Percentiles rank a stretch among this genome's conserved stretches.
These are phyloP conservation scores for Cornus florida DNA, from an alignment of 148 eudicot genomes.

Conservation along the genomic window DNA sequence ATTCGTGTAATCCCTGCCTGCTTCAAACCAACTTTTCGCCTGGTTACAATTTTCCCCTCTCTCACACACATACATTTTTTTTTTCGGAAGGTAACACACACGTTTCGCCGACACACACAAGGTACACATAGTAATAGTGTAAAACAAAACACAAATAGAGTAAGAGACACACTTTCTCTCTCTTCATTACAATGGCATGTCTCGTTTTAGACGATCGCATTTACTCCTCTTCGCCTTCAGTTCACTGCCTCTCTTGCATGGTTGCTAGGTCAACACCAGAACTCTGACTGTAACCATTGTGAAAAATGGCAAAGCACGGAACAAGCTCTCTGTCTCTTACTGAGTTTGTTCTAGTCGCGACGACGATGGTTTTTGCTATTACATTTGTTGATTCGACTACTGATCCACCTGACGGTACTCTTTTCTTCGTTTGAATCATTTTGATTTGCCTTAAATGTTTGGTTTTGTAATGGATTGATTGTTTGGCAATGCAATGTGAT, in stretches of 20 bases:
- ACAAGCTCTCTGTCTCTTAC: not conserved
- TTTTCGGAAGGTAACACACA: no score
- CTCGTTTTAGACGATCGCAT: constrained; percentile 11
- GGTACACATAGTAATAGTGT: no score
- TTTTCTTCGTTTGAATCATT: not conserved
- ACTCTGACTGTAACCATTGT: not conserved
- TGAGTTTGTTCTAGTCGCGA: constrained; percentile 25
- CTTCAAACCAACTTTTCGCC: not conserved
- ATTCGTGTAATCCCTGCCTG: not conserved
- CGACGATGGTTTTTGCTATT: constrained; percentile 20
- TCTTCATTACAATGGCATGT: constrained; percentile 30
- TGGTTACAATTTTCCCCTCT: not conserved
- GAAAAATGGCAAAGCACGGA: constrained; percentile 17
- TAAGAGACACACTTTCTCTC: constrained; percentile 26
- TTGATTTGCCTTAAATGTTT: not conserved
- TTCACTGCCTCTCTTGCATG: not conserved
- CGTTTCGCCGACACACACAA: constrained; percentile 37
- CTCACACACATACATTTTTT: no score
- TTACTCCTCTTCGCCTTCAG: constrained; percentile 14
- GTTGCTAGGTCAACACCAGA: constrained; percentile 8
- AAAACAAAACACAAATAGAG: no score
- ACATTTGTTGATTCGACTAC: constrained; percentile 48
- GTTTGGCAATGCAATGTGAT: constrained; percentile 4
- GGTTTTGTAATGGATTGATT: not conserved
- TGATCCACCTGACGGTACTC: constrained; percentile 68